phyloP scores from a whole-genome alignment of 768 basidiomycete species.

The Chalciporus sphaerocephalus region DNA sequence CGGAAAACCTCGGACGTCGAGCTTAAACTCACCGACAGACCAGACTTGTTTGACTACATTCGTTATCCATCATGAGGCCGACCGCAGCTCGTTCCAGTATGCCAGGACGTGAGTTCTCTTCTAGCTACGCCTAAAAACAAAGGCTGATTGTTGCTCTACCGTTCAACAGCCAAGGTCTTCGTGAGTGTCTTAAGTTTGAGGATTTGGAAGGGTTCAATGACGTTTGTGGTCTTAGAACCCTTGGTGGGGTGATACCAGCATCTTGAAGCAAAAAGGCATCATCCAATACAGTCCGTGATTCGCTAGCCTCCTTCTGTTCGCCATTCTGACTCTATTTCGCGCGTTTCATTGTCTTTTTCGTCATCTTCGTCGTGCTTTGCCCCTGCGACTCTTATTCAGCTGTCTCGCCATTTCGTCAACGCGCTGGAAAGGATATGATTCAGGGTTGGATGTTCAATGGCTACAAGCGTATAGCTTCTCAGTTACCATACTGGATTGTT shows the following conservation, averaged over 20 bases:
- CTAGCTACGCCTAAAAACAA: neutral
- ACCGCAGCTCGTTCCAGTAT: slow-evolving; percentile 59
- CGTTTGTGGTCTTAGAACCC: slow-evolving; percentile 48
- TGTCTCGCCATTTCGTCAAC: slow-evolving; percentile 78
- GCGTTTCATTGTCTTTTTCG: too few species aligned
- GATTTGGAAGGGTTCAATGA: neutral
- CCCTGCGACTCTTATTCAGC: slow-evolving; percentile 42
- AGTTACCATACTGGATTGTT: slow-evolving; percentile 73
- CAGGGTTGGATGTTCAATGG: slow-evolving; percentile 84
- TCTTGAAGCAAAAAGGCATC: slow-evolving; percentile 72
- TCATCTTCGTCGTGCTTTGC: too few species aligned
- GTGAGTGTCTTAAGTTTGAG: slow-evolving; percentile 46
- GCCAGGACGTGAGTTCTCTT: slow-evolving; percentile 67
- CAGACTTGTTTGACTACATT: slow-evolving; percentile 4
- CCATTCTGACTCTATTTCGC: slow-evolving; percentile 1
- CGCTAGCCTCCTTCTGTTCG: neutral
- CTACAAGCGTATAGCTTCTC: slow-evolving; percentile 66
- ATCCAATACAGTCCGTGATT: slow-evolving; percentile 69
- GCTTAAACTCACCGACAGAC: neutral
- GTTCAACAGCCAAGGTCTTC: slow-evolving; percentile 66
- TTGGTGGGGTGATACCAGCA: slow-evolving; percentile 86
- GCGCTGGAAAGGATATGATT: slow-evolving; percentile 66
- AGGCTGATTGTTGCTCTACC: slow-evolving; percentile 5
- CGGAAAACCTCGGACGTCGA: slow-evolving; percentile 29
- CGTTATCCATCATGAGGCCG: slow-evolving; percentile 40